phyloP scores from a whole-genome alignment of 2,329 filamentous ascomycete genomes.

The Diaporthe longicolla region DNA sequence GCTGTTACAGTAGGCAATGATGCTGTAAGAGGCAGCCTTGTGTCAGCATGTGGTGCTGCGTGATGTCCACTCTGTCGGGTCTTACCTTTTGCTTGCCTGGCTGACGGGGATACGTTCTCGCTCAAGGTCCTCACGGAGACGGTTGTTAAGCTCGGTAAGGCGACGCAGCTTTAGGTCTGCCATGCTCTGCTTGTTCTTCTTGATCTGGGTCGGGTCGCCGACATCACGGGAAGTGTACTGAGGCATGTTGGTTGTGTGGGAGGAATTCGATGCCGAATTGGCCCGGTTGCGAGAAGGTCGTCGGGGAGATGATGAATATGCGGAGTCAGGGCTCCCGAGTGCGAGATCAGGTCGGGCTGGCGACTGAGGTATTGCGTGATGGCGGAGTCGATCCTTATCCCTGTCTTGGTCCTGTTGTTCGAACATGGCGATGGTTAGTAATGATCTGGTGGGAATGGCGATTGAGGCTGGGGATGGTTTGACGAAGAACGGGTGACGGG shows the following conservation, averaged over 20 bases:
- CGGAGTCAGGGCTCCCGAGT: slow-evolving; percentile 21
- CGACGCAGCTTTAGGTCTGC: slow-evolving; percentile 97
- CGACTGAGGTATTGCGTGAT: slow-evolving; percentile 34
- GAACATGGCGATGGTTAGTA: slow-evolving; percentile 40
- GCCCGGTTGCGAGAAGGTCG: slow-evolving; percentile 43
- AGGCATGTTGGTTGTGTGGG: slow-evolving; percentile 65
- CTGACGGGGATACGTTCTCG: slow-evolving; percentile 96
- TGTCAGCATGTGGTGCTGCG: slow-evolving; percentile 32
- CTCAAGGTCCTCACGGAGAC: slow-evolving; percentile 95
- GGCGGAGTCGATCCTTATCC: slow-evolving; percentile 29
- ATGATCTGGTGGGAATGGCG: slow-evolving; percentile 2
- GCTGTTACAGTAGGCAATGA: slow-evolving; percentile 98
- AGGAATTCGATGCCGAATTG: slow-evolving; percentile 44
- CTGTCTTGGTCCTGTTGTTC: slow-evolving; percentile 37
- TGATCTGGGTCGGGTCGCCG: slow-evolving; percentile 77
- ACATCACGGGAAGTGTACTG: slow-evolving; percentile 77
- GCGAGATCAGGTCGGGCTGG: slow-evolving; percentile 38
- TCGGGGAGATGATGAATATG: slow-evolving; percentile 42
- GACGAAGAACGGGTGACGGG: slow-evolving; percentile 9
- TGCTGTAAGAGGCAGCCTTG: slow-evolving; percentile 65
- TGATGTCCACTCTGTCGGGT: slow-evolving; percentile 40
- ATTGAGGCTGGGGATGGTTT: slow-evolving; percentile 15
- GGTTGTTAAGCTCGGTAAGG: slow-evolving; percentile 96
- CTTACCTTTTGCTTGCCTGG: slow-evolving; percentile 89
- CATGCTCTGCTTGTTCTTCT: slow-evolving; percentile 99